Percentiles rank a stretch among this genome's conserved stretches.
Evolutionary conservation across 768 basidiomycete genomes (phyloP).

Genomic region (Coprinopsis cinerea): DNA sequence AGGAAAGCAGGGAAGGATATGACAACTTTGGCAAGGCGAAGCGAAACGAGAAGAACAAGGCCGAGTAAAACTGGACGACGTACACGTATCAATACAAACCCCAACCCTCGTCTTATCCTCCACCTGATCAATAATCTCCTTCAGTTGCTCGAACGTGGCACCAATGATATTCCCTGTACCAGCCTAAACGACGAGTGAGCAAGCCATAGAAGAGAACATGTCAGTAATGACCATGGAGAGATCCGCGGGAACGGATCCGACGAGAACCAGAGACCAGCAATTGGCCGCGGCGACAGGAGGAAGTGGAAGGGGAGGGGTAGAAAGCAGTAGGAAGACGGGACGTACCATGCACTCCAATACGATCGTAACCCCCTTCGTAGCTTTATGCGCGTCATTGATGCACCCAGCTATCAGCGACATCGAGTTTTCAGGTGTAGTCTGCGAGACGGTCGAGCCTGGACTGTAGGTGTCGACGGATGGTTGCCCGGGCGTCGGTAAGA

Average conservation of each 20-base stretch:
- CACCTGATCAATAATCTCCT: slow-evolving; percentile 61
- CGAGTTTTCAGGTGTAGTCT: slow-evolving; percentile 52
- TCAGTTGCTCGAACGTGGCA: slow-evolving; percentile 60
- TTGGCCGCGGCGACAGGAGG: background rate
- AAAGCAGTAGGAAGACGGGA: too few relatives aligned
- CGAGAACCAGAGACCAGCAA: background rate
- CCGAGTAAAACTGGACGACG: slow-evolving; percentile 11
- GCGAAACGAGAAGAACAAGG: too few relatives aligned
- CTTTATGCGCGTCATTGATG: slow-evolving; percentile 64
- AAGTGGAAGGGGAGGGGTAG: background rate
- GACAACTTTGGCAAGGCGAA: too few relatives aligned
- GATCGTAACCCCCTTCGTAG: slow-evolving; percentile 48
- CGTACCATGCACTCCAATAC: slow-evolving; percentile 76
- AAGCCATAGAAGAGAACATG: background rate
- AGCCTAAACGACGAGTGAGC: slow-evolving; percentile 39
- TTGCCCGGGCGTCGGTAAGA: background rate
- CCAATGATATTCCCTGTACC: slow-evolving; percentile 79
- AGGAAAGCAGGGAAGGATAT: too few relatives aligned
- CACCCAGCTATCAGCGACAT: slow-evolving; percentile 62
- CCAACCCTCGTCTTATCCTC: slow-evolving; percentile 72
- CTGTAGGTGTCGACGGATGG: slow-evolving; percentile 20
- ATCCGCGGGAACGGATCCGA: background rate
- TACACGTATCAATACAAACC: slow-evolving; percentile 84
- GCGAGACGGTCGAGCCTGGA: slow-evolving; percentile 81
- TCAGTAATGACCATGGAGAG: background rate